Evolutionary conservation across 306 rosid genomes (phyloP), one percentile per base, ranked within the genome.

Genomic region (Morella rubra): DNA sequence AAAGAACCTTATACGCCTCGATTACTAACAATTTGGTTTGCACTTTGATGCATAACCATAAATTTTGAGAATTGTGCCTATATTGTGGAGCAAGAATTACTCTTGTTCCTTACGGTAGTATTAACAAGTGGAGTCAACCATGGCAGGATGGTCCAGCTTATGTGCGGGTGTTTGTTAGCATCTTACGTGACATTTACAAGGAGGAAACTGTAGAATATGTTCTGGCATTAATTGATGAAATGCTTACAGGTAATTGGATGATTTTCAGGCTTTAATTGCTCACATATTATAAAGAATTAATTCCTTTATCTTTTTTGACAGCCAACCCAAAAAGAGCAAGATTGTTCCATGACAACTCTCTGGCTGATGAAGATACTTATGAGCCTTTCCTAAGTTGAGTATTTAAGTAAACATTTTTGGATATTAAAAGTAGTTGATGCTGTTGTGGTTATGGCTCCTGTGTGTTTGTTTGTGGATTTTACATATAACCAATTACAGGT

Each of bases 61-160:
- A 46, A 45, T 68, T 41, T 54, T 7, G 51, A 44, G 13, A 78
- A 56, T 11, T 15, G 13, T 49, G 46, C 67, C 45, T 79, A 47
- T 56, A 71, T 65, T 72, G 6, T 73, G 40, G 59, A 71, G 37
- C n/a, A 42, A 15, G 58, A 54, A 40, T 67, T 71, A 55, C 50
- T 75, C 37, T 50, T 15, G 75, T 81, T 73, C 59, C 52, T 69
- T 54, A n/a, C 44, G 46, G 18, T 80, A 54, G 65, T 53, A 41
- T 73, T 84, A 73, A 80, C 62, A 66, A 51, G 69, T 71, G 27
- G 56, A 55, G 3, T 66, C 80, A 1, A 50, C 14, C 46, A 60
- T 86, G 84, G 88, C 86, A 95, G 98, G 97, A 95, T 83, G 97
- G 98, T 78, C 93, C 96, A 7, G 90, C 97, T 74, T 95, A 95